These are phyloP conservation scores for Lodderomyces pseudojiufengensis DNA, from an alignment of 1,139 yeast species.

Conservation along the genomic window DNA sequence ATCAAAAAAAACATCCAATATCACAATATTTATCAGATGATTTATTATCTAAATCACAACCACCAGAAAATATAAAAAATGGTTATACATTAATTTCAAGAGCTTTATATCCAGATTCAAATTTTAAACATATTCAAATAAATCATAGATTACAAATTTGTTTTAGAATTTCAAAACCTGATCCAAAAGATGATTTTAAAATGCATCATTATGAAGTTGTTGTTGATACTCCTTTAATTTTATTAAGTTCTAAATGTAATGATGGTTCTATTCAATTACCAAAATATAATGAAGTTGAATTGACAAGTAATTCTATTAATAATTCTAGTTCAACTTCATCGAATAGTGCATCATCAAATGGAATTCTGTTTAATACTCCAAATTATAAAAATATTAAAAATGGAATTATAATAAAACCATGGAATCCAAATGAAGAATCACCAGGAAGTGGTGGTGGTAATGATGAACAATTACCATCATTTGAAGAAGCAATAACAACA, in stretches of 20 bases:
- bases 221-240: conserved; percentile 77
- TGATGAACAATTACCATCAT: conserved; percentile 43
- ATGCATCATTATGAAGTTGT: conserved; percentile 86
- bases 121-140: conserved; percentile 65
- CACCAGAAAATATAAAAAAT: conserved; percentile 31
- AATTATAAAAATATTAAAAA: conserved; percentile 25
- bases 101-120: conserved; percentile 64
- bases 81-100: conserved; percentile 36
- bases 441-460: too few species aligned
- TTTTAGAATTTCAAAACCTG: conserved; percentile 69
- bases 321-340: conserved; percentile 3
- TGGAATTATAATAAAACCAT: conserved; percentile 39
- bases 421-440: conserved; percentile 15
- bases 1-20: conserved; percentile 9
- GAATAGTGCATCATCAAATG: conserved; percentile 10
- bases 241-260: conserved; percentile 70
- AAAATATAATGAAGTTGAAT: conserved; percentile 42
- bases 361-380: conserved; percentile 31
- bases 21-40: conserved; percentile 17
- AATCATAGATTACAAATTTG: conserved; percentile 77
- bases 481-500: conserved; percentile 52
- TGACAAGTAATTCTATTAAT: neutral
- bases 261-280: conserved; percentile 71
- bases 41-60: conserved; percentile 11
- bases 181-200: conserved; percentile 50